Evolutionary conservation across 768 basidiomycete genomes (phyloP).

Genomic region (Mycena epipterygia): DNA sequence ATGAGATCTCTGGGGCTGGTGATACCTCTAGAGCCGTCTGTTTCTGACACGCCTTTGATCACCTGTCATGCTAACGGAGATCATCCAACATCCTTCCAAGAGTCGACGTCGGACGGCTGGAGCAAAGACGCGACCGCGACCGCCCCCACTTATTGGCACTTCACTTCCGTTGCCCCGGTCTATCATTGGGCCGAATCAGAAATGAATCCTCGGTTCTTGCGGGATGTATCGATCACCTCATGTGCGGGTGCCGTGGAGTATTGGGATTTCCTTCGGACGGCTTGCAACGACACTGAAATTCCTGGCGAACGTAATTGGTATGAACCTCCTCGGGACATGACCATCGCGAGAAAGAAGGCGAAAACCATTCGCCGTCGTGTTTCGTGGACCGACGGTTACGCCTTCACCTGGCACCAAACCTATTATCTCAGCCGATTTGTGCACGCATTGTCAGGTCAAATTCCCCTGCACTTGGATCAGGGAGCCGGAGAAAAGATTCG

Average conservation of each 20-base stretch:
- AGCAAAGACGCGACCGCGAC: conserved; percentile 56
- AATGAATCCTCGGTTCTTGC: conserved; percentile 66
- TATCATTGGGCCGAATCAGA: conserved; percentile 72
- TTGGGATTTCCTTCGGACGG: conserved; percentile 70
- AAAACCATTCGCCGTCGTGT: conserved; percentile 66
- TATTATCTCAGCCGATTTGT: conserved; percentile 71
- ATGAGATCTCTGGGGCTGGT: conserved; percentile 71
- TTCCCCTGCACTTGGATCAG: conserved; percentile 65
- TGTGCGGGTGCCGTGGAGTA: conserved; percentile 57
- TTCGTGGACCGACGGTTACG: conserved; percentile 75
- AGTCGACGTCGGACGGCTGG: conserved; percentile 59
- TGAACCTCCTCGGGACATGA: conserved; percentile 25
- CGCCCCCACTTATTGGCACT: conserved; percentile 77
- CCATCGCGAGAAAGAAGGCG: conserved; percentile 20
- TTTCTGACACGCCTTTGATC: conserved; percentile 57
- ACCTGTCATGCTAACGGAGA: conserved; percentile 58
- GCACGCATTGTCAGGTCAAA: conserved; percentile 55
- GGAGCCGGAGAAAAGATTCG: conserved; percentile 53
- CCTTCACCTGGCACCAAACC: conserved; percentile 76
- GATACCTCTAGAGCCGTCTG: conserved; percentile 66
- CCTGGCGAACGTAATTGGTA: conserved; percentile 26
- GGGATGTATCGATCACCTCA: conserved; percentile 58
- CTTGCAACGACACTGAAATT: conserved; percentile 55
- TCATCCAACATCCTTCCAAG: conserved; percentile 62
- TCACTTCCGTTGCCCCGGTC: conserved; percentile 68